Evolutionary conservation across 1,284 basidiomycete genomes (phyloP).

Genomic region (Xanthoconium separans): DNA sequence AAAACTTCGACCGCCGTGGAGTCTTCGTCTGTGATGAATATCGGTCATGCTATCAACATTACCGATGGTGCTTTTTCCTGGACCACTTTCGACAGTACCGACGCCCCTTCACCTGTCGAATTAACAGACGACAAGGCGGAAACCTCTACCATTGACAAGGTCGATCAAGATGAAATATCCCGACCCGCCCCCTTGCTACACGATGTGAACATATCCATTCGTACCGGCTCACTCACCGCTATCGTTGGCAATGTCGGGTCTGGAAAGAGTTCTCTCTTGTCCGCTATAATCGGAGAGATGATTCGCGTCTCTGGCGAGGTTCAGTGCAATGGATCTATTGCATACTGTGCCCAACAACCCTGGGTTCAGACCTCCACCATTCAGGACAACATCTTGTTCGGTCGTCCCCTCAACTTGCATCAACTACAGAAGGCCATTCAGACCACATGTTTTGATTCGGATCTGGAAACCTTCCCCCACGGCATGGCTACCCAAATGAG

Average conservation of each 20-base stretch:
- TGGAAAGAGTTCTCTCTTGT: conserved; percentile 42
- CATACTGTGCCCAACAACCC: conserved; percentile 59
- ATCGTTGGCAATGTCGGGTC: conserved; percentile 45
- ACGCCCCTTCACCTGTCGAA: background rate
- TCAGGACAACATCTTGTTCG: conserved; percentile 56
- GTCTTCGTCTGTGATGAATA: conserved; percentile 9
- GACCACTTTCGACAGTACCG: conserved; percentile 11
- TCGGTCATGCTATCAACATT: conserved; percentile 21
- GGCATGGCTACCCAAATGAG: conserved; percentile 63
- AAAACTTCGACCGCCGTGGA: conserved; percentile 9
- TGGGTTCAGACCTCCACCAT: conserved; percentile 48
- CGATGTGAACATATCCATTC: conserved; percentile 45
- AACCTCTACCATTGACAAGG: conserved; percentile 7
- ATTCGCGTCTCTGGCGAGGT: conserved; percentile 44
- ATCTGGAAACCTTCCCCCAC: conserved; percentile 57
- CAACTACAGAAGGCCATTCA: conserved; percentile 28
- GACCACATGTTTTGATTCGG: conserved; percentile 34
- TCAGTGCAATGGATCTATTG: conserved; percentile 51
- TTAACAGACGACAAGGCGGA: conserved; percentile 8
- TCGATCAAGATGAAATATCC: conserved; percentile 10
- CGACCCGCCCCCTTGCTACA: conserved; percentile 30
- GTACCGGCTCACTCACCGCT: conserved; percentile 49
- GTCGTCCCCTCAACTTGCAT: conserved; percentile 44
- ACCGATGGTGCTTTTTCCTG: conserved; percentile 26
- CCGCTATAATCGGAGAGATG: conserved; percentile 54